These are phyloP conservation scores for Filosporella fistucella DNA, from an alignment of 495 filamentous ascomycete species.

Conservation along the genomic window DNA sequence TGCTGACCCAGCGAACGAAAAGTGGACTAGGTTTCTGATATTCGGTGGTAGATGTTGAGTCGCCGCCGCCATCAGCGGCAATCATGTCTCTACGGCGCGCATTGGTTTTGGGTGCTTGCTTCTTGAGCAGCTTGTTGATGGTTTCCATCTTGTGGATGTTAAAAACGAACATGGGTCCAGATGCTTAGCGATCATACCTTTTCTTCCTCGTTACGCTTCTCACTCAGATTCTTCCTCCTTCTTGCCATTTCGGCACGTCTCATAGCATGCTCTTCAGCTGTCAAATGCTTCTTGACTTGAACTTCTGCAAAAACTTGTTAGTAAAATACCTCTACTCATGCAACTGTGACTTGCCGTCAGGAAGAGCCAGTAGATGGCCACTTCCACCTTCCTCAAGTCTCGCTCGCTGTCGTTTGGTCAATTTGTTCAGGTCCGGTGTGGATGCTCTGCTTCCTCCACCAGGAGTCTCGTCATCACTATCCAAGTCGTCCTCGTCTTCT, in stretches of 20 bases:
- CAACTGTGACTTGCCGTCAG: constrained; percentile 56
- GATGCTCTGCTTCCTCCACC: constrained; percentile 53
- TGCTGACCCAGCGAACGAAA: constrained; percentile 77
- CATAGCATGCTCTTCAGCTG: constrained; percentile 93
- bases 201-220: constrained; percentile 98
- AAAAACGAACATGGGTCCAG: not conserved
- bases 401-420: constrained; percentile 84
- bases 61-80: constrained; percentile 44
- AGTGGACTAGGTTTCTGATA: constrained; percentile 54
- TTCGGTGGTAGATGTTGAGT: constrained; percentile 44
- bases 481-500: constrained; percentile 60
- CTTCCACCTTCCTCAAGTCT: constrained; percentile 65
- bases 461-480: constrained; percentile 58
- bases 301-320: constrained; percentile 54
- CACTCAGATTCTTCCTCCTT: constrained; percentile 90
- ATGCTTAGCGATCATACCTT: constrained; percentile 56
- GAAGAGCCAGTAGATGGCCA: constrained; percentile 75
- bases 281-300: constrained; percentile 88
- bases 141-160: constrained; percentile 75
- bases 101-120: constrained; percentile 85
- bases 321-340: not conserved
- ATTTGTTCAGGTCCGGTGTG: constrained; percentile 74
- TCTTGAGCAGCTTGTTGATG: constrained; percentile 93
- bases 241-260: constrained; percentile 94
- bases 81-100: constrained; percentile 42